These are phyloP conservation scores for Centella asiatica DNA, from an alignment of 129 eudicot species.

Conservation along the genomic window DNA sequence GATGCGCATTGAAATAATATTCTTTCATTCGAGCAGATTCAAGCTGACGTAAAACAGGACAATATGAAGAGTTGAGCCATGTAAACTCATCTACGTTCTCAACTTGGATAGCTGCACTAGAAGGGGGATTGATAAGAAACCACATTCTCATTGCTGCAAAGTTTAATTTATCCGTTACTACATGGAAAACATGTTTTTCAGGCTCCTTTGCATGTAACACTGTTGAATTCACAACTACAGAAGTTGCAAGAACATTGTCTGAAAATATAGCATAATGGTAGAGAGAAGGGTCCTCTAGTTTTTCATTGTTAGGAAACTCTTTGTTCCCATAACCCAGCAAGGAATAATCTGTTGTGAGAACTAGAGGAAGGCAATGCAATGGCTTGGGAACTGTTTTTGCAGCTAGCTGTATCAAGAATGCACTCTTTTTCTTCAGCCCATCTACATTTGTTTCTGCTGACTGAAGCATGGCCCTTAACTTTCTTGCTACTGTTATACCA, in stretches of 20 bases:
- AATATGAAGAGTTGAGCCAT: constrained; percentile 89
- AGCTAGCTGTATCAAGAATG: constrained; percentile 88
- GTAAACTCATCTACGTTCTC: constrained; percentile 81
- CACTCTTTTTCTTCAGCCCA: constrained; percentile 64
- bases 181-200: constrained; percentile 85
- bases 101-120: constrained; percentile 56
- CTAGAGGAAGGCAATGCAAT: constrained; percentile 81
- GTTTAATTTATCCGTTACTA: constrained; percentile 93
- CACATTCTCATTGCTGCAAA: constrained; percentile 99
- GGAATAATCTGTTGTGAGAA: constrained; percentile 67
- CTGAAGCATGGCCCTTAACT: constrained; percentile 92
- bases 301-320: constrained; percentile 40
- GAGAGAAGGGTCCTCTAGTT: constrained; percentile 65
- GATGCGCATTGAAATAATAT: constrained; percentile 89
- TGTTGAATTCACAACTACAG: constrained; percentile 92
- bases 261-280: constrained; percentile 95
- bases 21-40: constrained; percentile 90
- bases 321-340: constrained; percentile 38
- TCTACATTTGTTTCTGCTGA: constrained; percentile 53
- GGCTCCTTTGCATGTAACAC: constrained; percentile 83
- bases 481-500: constrained; percentile 67
- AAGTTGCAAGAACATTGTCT: constrained; percentile 92
- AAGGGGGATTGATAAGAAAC: constrained; percentile 82
- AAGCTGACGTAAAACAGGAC: constrained; percentile 90
- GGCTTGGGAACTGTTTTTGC: constrained; percentile 94